Evolutionary conservation across 495 filamentous ascomycete genomes (phyloP).

Genomic region (Mytilinidion resinicola): DNA sequence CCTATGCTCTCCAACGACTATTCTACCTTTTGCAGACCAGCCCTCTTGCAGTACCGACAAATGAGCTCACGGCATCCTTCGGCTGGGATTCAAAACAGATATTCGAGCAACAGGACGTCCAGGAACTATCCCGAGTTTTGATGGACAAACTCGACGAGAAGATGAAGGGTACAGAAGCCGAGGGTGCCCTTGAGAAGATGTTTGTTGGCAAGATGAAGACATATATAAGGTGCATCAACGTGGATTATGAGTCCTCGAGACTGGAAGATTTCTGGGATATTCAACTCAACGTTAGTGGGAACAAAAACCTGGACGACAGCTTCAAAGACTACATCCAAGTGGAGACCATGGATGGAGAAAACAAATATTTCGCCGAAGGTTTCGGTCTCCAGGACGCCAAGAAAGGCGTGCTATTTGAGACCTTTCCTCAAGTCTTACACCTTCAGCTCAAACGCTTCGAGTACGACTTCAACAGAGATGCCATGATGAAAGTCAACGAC

Average conservation of each 20-base stretch:
- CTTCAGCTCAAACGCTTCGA: slow-evolving; percentile 97
- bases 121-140: slow-evolving; percentile 89
- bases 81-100: slow-evolving; percentile 98
- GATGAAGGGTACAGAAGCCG: slow-evolving; percentile 97
- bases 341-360: slow-evolving; percentile 94
- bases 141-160: slow-evolving; percentile 94
- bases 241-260: slow-evolving; percentile 90
- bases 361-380: slow-evolving; percentile 91
- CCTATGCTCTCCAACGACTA: slow-evolving; percentile 86
- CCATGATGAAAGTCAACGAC: slow-evolving; percentile 99
- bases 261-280: slow-evolving; percentile 99
- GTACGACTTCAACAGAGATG: slow-evolving; percentile 90
- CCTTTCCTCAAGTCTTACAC: slow-evolving; percentile 91
- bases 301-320: slow-evolving; percentile 86
- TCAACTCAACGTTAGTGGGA: slow-evolving; percentile 90
- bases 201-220: slow-evolving; percentile 97
- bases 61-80: slow-evolving; percentile 90
- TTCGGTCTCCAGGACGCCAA: slow-evolving; percentile 92
- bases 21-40: slow-evolving; percentile 92
- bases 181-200: slow-evolving; percentile 80
- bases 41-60: slow-evolving; percentile 73
- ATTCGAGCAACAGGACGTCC: slow-evolving; percentile 98
- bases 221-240: slow-evolving; percentile 97
- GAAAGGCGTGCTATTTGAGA: slow-evolving; percentile 95
- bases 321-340: slow-evolving; percentile 95